A percentile compares a stretch with the other conserved stretches of the same genome.
Evolutionary conservation across 441 rosid species (phyloP).

Genomic region (Gossypium gossypioides): DNA sequence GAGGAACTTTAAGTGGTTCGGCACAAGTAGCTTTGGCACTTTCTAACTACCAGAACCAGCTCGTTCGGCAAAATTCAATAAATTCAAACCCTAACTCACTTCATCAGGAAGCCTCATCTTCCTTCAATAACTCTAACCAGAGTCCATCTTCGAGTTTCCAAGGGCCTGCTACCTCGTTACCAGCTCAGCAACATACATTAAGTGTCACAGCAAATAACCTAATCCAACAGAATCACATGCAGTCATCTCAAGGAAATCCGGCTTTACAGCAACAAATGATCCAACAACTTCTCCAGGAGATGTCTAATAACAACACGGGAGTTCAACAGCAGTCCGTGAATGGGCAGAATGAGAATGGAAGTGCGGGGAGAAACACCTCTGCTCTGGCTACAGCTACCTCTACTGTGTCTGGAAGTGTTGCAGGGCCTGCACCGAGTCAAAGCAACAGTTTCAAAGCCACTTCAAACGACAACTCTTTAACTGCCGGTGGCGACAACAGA

Average conservation of each 20-base stretch:
- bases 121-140: constrained; percentile 43
- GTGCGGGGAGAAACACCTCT: constrained; percentile 31
- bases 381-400: constrained; percentile 32
- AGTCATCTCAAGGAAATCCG: constrained; percentile 50
- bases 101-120: constrained; percentile 54
- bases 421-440: constrained; percentile 43
- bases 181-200: constrained; percentile 36
- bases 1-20: constrained; percentile 66
- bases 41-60: constrained; percentile 62
- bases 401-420: constrained; percentile 32
- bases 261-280: constrained; percentile 69
- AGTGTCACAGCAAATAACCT: constrained; percentile 28
- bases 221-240: constrained; percentile 46
- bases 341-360: constrained; percentile 37
- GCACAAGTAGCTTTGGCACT: constrained; percentile 77
- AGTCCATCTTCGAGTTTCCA: constrained; percentile 45
- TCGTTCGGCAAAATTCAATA: constrained; percentile 73
- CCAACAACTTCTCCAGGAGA: constrained; percentile 72
- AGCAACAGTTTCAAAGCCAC: constrained; percentile 52
- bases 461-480: constrained; percentile 52
- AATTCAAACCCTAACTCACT: constrained; percentile 48
- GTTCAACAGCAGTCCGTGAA: constrained; percentile 37
- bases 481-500: constrained; percentile 35
- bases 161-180: constrained; percentile 34
- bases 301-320: constrained; percentile 45